Evolutionary conservation across 2,329 filamentous ascomycete genomes (phyloP), one percentile per base, ranked within the genome.

Genomic region (Cladophialophora immunda): DNA sequence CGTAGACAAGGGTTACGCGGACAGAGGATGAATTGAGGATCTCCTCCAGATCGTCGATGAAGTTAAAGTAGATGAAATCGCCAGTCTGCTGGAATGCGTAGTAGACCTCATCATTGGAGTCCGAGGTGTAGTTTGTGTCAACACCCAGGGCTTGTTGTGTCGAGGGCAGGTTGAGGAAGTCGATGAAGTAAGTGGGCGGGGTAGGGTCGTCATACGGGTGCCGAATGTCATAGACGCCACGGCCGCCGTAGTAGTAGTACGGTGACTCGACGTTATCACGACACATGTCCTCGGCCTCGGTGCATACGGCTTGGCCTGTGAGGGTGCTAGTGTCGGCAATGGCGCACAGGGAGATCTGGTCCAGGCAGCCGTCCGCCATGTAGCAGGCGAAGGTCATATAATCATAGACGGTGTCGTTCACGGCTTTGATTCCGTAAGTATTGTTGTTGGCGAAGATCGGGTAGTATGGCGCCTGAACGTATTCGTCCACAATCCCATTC

Each of bases 1-100:
- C 87, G 75, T 94, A 92, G 63, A 93, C 85, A 66, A 95, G 79
- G 5, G 90, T 89, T 17, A 95, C 85, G 11, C 87, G 88, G 19
- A 93, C 85, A 15, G 88, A 89, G 2, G 81, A 80, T 1, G 81
- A 82, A 22, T 86, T 81, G 61, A 92, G 81, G 25, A 92, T 84
- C 15, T 82, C 79, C 60, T 89, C 87, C 15, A 92, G 81, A 63
- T 87, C 82, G 68, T 83, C 77, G 38, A 90, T 80, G 72, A 89
- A 85, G 70, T 86, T 86, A 17, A 86, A 85, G 73, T 88, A 89
- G 59, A 89, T 85, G 69, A 87, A 88, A 76, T 92, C 90, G 52
- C 84, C 85, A 2, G 82, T 83, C 66, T 80, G 77, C 61, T 85
- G 82, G 78, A 86, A 85, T 45, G 80, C 81, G 69, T 76, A 82